Evolutionary conservation across 176 grass and related monocot species (phyloP), one percentile per base, ranked within the genome.

Genomic region (Thinopyrum elongatum): DNA sequence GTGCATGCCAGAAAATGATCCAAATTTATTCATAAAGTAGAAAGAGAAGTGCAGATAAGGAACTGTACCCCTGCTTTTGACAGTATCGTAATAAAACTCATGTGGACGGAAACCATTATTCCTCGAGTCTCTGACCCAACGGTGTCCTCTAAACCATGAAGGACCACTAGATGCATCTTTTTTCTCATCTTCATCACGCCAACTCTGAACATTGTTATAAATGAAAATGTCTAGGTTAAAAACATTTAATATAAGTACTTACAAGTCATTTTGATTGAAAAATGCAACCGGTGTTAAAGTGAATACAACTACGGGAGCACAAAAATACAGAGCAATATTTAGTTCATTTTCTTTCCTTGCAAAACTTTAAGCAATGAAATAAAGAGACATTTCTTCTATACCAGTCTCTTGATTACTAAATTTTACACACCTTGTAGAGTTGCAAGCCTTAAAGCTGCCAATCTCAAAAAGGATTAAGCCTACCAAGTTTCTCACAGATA

Each of bases 71-170:
- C 62, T 92, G 72, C 89, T 92, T 89, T 73, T 82, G 83, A 87
- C 65, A 85, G 81, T 90, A 36, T 83, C 74, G 62, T 27, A 74
- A 86, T 86, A 82, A 67, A 83, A 84, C 74, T 79, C 84, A 76
- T 90, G 82, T 88, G 84, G 33, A 62, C 4, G 30, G 60, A 84
- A 91, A 75, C 84, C 79, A 70, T 88, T 86, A 80, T 33, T 86
- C 72, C 41, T 95, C 22, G 82, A 60, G 83, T 84, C 83, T 65
- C 85, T 94, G 55, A 90, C 92, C 90, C 92, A 94, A 81, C 79
- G 71, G n/a, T 95, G 92, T 75, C 85, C 88, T 91, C 92, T 95
- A 92, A 95, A 94, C 93, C 96, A 98, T 70, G 92, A 92, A 63
- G 83, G 88, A 12, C 82, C 86, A 81, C 57, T 57, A 85, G 89